Evolutionary conservation across 148 eudicot genomes (phyloP).

Genomic region (Silene latifolia): DNA sequence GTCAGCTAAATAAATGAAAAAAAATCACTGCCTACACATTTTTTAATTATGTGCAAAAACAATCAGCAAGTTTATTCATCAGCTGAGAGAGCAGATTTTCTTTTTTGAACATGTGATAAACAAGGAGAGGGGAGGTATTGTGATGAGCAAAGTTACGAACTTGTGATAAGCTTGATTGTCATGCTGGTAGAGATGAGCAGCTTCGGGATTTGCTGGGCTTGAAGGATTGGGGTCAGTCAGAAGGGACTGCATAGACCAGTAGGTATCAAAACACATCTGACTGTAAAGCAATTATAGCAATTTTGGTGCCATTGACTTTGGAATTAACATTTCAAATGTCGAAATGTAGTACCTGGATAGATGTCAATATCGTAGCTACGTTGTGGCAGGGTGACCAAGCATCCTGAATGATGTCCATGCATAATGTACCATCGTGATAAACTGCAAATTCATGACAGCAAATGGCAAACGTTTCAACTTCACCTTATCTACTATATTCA

Average conservation of each 20-base stretch:
- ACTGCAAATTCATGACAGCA: constrained; percentile 16
- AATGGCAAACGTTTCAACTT: constrained; percentile 5
- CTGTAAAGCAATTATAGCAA: not conserved
- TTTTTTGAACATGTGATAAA: not conserved
- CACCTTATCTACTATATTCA: not conserved
- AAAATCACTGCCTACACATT: not conserved
- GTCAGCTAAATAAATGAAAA: not conserved
- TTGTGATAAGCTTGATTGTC: constrained; percentile 37
- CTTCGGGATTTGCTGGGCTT: constrained; percentile 40
- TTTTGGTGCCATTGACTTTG: not conserved
- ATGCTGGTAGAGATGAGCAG: constrained; percentile 38
- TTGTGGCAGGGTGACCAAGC: constrained; percentile 43
- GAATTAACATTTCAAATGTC: not conserved
- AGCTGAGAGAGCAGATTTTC: not conserved
- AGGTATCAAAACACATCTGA: not conserved
- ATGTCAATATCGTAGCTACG: constrained; percentile 36
- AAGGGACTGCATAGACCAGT: constrained; percentile 30
- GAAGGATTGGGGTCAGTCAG: constrained; percentile 39
- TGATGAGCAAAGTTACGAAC: constrained; percentile 21
- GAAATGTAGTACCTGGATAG: constrained; percentile 30
- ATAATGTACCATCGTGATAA: constrained; percentile 36
- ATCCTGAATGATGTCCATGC: constrained; percentile 40
- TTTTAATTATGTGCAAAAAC: not conserved
- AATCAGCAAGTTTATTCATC: not conserved
- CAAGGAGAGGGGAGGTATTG: not conserved